Evolutionary conservation across 257 asterid genomes (phyloP).

Genomic region (Capsicum rhomboideum): DNA sequence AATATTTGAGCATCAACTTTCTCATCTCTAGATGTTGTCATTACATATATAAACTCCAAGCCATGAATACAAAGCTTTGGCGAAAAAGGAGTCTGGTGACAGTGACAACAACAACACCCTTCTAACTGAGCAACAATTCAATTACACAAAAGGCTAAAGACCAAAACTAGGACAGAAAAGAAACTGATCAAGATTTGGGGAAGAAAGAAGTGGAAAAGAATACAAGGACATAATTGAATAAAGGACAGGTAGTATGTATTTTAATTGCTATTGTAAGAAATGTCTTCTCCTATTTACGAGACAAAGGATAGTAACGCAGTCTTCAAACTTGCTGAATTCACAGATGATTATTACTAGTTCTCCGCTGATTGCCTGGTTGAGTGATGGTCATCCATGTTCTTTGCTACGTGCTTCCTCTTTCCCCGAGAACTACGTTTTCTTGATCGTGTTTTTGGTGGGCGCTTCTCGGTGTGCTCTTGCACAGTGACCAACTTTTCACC

Average conservation of each 20-base stretch:
- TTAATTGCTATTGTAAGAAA: slow-evolving; percentile 28
- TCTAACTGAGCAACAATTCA: background rate
- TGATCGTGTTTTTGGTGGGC: slow-evolving; percentile 41
- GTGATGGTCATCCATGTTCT: slow-evolving; percentile 35
- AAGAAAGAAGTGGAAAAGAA: background rate
- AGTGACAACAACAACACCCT: background rate
- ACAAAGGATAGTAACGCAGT: slow-evolving; percentile 10
- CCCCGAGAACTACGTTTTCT: slow-evolving; percentile 61
- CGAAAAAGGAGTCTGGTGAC: background rate
- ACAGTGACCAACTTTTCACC: slow-evolving; percentile 28
- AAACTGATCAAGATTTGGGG: background rate
- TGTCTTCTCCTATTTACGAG: slow-evolving; percentile 30
- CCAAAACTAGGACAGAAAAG: slow-evolving; percentile 1
- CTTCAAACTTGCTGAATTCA: slow-evolving; percentile 24
- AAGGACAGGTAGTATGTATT: slow-evolving; percentile 17
- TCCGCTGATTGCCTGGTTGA: slow-evolving; percentile 37
- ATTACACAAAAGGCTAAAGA: background rate
- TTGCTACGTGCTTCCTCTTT: slow-evolving; percentile 57
- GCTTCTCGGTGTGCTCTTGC: slow-evolving; percentile 48
- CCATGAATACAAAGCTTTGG: background rate
- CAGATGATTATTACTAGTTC: slow-evolving; percentile 27
- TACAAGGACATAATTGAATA: slow-evolving; percentile 10
- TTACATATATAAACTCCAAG: background rate
- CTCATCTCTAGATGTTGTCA: background rate
- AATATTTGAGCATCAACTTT: background rate